A percentile compares a stretch with the other conserved stretches of the same genome.
Conservation (phyloP, 768 basidiomycete genomes). For the Mycena polygramma region DNA sequence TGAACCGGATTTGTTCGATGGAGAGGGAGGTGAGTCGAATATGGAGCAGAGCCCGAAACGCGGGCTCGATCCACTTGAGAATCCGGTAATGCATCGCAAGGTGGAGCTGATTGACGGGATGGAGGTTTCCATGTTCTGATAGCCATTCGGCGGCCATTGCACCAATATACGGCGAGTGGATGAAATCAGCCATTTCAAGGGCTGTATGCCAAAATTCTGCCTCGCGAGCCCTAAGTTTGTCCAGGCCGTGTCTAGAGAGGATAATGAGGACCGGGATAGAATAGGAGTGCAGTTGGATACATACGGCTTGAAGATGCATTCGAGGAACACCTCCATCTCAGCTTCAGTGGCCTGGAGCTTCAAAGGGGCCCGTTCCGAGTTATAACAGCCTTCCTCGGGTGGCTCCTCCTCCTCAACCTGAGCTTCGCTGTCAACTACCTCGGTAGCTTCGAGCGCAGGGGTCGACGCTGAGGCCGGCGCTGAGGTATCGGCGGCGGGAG, state of each 20-base stretch:
- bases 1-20: not conserved
- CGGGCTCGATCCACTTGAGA: not conserved
- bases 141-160: not conserved
- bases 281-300: not conserved
- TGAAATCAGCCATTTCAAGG: conserved; percentile 11
- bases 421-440: not conserved
- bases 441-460: too few relatives aligned
- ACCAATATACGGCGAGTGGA: not conserved
- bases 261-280: not conserved
- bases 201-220: not conserved
- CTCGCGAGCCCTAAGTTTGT: not conserved
- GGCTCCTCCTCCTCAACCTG: too few relatives aligned
- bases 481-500: too few relatives aligned
- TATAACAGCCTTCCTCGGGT: not conserved
- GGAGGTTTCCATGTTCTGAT: not conserved
- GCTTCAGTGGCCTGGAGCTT: not conserved
- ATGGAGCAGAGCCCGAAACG: not conserved
- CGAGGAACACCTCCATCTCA: not conserved
- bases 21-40: not conserved
- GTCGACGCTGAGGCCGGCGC: too few relatives aligned
- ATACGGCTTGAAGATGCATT: not conserved
- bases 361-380: not conserved
- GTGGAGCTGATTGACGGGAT: not conserved
- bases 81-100: not conserved
- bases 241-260: not conserved